Conservation (phyloP, 192 early-diverging fungal species). For the Entophlyctis luteolus region DNA sequence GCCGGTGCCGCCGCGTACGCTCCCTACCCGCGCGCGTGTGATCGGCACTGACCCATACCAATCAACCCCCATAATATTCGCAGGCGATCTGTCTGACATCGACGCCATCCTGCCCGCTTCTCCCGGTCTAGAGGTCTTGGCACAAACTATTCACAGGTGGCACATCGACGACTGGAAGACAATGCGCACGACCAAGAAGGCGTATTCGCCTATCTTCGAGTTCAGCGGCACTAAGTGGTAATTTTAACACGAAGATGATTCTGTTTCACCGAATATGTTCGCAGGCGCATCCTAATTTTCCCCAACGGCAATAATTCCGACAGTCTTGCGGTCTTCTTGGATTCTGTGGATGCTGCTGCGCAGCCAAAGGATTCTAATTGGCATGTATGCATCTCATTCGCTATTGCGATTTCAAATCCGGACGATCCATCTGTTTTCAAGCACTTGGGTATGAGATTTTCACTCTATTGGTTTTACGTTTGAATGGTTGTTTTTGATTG, state of each 20-base stretch:
- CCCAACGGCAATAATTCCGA: constrained; percentile 82
- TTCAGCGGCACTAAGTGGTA: constrained; percentile 39
- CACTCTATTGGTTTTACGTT: not conserved
- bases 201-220: constrained; percentile 39
- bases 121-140: constrained; percentile 24
- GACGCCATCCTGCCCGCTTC: not conserved
- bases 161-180: constrained; percentile 25
- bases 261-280: not conserved
- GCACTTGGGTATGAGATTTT: constrained; percentile 38
- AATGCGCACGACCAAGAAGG: constrained; percentile 28
- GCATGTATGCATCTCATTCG: constrained; percentile 83
- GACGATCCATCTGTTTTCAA: constrained; percentile 62
- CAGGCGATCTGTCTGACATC: not conserved
- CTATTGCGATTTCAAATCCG: constrained; percentile 69
- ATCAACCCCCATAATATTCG: too few species aligned
- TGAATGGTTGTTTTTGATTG: not conserved
- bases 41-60: too few species aligned
- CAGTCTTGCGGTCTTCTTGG: constrained; percentile 77
- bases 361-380: constrained; percentile 51
- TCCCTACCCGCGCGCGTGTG: too few species aligned
- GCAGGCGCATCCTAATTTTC: constrained; percentile 86
- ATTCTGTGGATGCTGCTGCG: constrained; percentile 67
- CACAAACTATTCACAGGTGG: constrained; percentile 31
- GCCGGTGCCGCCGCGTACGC: too few species aligned
- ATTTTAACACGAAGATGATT: not conserved